Base-by-base conservation (phyloP, 345 rosid genomes). In the Brassica incana region DNA sequence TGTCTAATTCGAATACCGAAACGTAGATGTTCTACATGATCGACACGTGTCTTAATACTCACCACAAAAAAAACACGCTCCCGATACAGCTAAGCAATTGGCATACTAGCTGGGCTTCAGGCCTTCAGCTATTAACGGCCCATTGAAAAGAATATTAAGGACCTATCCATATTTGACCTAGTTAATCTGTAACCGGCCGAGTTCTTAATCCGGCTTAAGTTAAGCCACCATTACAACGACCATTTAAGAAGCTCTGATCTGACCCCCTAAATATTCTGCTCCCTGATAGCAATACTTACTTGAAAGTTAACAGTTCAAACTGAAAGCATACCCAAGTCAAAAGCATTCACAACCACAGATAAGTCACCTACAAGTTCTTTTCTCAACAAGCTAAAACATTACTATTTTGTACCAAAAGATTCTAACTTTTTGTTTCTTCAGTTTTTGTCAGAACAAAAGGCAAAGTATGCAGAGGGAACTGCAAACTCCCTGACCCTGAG, bases 31-130 rank as follows among this genome's bases (percentile, higher is more conserved):
- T 29, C 20, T 5, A 20, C 1, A 0, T 4, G 30, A 6, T 5
- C 33, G 77, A 80, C 83, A 80, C 79, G 80, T 75, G 83, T 14
- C 8, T 0, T 0, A 10, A 73, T 79, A n/a, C 12, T 67, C 18
- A 33, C 74, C 74, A 61, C 60, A 10, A 4, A 50, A 50, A 50
- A 71, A 56, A 66, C 43, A 58, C 75, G 67, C 65, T 35, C 65
- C 62, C 3, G 0, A 74, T 62, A 74, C 83, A 75, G 50, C 29
- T 69, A 80, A 74, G 83, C n/a, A 69, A 80, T 74, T 50, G 23
- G 20, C 60, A 2, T 54, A 54, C 65, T 54, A 8, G 65, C 14
- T 75, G 65, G 72, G 72, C 65, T 29, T 29, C 36, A 29, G 18
- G 58, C 65, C 65, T 62, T 29, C 9, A 62, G 18, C 66, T 62